Evolutionary conservation across 1,139 yeast genomes (phyloP).

Genomic region (Suhomyces choctaworum): DNA sequence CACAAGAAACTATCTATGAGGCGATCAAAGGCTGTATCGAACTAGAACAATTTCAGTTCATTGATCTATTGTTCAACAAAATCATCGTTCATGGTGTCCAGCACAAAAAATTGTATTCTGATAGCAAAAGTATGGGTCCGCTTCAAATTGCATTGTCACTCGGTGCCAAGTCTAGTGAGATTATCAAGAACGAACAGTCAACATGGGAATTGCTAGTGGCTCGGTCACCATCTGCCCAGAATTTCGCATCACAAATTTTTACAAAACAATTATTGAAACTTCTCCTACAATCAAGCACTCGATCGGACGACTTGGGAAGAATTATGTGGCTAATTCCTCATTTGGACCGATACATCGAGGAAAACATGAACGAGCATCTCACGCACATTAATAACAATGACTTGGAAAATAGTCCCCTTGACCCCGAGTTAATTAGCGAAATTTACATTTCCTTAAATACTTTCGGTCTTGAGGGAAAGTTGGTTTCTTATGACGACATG

Average conservation of each 20-base stretch:
- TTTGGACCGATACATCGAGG: conserved; percentile 31
- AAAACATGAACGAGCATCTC: conserved; percentile 11
- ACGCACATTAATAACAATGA: conserved; percentile 8
- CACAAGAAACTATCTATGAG: conserved; percentile 22
- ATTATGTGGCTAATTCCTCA: conserved; percentile 43
- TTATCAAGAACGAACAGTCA: conserved; percentile 2
- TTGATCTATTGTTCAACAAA: conserved; percentile 39
- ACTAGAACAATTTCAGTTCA: conserved; percentile 27
- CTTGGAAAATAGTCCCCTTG: conserved; percentile 11
- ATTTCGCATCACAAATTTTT: conserved; percentile 23
- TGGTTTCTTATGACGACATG: conserved; percentile 15
- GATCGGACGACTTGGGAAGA: conserved; percentile 38
- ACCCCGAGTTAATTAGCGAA: conserved; percentile 13
- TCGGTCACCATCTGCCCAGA: conserved; percentile 12
- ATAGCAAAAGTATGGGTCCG: conserved; percentile 3
- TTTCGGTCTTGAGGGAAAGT: conserved; percentile 21
- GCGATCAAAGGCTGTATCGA: conserved; percentile 36
- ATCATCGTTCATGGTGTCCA: conserved; percentile 32
- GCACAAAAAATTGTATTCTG: not conserved
- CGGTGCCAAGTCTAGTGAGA: conserved; percentile 13
- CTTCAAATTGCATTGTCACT: conserved; percentile 21
- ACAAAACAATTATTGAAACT: conserved; percentile 28
- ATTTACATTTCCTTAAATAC: conserved; percentile 15
- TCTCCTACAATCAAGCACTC: conserved; percentile 27
- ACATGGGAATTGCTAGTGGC: conserved; percentile 17